Base-by-base conservation (phyloP, 352 stramenopile species). In the Blastocystis sp. region DNA sequence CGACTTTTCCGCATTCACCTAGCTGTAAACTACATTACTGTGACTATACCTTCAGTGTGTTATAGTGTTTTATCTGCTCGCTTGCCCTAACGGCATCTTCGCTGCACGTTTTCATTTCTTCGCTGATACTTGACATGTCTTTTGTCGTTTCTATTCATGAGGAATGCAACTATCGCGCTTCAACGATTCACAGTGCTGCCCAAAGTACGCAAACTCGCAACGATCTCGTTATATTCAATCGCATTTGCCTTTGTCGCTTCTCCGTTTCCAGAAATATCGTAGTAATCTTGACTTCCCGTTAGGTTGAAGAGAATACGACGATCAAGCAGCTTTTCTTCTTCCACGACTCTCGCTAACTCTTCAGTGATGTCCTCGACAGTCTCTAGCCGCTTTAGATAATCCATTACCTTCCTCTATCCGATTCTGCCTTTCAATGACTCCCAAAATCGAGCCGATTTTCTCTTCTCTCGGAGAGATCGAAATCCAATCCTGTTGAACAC, bases 281-380 rank as follows among this genome's bases (percentile, higher is more conserved):
- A 81, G 35, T 65, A 81, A 45, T 81, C 71, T 33, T 66, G 71
- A 50, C 35, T 61, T 33, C 71, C 71, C 10, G 71, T 81, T 9
- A 81, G 41, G 71, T 81, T 81, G 55, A 63, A 81, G 3, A 81
- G 71, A 81, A 81, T 81, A 24, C 26, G 50, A 19, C 71, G 35
- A 9, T 61, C 50, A n/a, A 81, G 41, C 37, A 10, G 16, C 13
- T 59, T 39, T 81, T 81, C 71, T 33, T 81, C 71, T 26, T 81
- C 9, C 29, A 66, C 13, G 2, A 81, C 29, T 19, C 3, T 35
- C 24, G 62, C 39, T 33, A 81, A 51, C 13, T 62, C 41, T 35
- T 26, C 6, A 9, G 24, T 66, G 12, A 81, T 61, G 26, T 81
- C 71, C 13, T 81, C 71, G 13, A 81, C 59, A 13, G 71, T 63